Conservation (phyloP, 2,329 filamentous ascomycete genomes). For the Arthroderma uncinatum region DNA sequence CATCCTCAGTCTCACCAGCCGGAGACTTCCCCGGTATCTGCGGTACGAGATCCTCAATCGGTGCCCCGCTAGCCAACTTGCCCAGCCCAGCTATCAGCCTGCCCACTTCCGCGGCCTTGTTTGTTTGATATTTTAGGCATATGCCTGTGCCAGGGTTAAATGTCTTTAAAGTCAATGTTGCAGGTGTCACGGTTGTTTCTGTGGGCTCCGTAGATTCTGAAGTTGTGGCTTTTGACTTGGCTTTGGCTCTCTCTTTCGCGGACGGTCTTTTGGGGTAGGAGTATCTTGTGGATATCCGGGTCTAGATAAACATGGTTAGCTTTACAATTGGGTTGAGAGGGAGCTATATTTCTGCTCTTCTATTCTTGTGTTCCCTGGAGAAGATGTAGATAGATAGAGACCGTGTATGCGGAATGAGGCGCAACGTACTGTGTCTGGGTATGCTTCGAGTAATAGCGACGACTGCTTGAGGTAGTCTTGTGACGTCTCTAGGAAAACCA, state of each 20-base stretch:
- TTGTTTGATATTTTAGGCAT: conserved; percentile 81
- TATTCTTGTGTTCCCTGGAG: background rate
- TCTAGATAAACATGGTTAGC: conserved; percentile 42
- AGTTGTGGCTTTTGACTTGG: conserved; percentile 21
- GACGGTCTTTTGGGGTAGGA: conserved; percentile 43
- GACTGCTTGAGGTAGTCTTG: conserved; percentile 91
- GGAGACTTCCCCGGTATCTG: conserved; percentile 30
- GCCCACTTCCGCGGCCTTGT: conserved; percentile 81
- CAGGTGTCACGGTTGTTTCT: conserved; percentile 40
- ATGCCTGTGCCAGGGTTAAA: conserved; percentile 74
- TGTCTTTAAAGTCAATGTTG: conserved; percentile 72
- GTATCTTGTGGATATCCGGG: conserved; percentile 87
- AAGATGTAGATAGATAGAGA: background rate
- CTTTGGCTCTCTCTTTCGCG: conserved; percentile 22
- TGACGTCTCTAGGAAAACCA: conserved; percentile 71
- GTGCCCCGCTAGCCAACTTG: conserved; percentile 56
- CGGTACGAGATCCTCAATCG: conserved; percentile 25
- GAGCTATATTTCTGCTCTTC: background rate
- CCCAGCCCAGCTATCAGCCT: conserved; percentile 69
- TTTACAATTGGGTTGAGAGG: background rate
- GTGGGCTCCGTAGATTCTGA: conserved; percentile 27
- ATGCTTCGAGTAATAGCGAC: conserved; percentile 69
- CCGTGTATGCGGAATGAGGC: background rate
- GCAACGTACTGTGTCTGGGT: conserved; percentile 63
- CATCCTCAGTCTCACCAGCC: conserved; percentile 23